A percentile compares a stretch with the other conserved stretches of the same genome.
Evolutionary conservation across 2,329 filamentous ascomycete species (phyloP).

Genomic region (Xylariaceae sp.): DNA sequence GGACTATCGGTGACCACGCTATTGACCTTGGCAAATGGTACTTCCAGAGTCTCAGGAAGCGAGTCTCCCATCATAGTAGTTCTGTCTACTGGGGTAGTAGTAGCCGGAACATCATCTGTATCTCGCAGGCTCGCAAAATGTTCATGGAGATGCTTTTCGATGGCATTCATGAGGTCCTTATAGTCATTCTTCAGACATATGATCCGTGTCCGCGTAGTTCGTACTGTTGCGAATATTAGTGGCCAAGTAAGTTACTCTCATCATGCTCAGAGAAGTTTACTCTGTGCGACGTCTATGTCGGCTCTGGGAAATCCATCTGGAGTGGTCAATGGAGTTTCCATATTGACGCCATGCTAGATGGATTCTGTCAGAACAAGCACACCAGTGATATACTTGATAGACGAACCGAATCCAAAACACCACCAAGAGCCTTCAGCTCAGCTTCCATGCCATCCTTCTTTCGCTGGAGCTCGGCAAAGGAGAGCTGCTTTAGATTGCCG

Average conservation of each 20-base stretch:
- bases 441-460: slow-evolving; percentile 82
- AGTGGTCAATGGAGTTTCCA: slow-evolving; percentile 83
- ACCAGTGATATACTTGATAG: slow-evolving; percentile 7
- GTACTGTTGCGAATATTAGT: slow-evolving; percentile 51
- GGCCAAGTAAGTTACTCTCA: neutral
- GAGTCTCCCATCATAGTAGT: slow-evolving; percentile 32
- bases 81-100: slow-evolving; percentile 19
- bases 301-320: slow-evolving; percentile 87
- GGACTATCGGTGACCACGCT: slow-evolving; percentile 73
- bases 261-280: slow-evolving; percentile 43
- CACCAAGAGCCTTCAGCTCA: slow-evolving; percentile 77
- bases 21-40: slow-evolving; percentile 84
- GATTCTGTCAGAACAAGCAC: slow-evolving; percentile 16
- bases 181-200: slow-evolving; percentile 90
- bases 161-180: slow-evolving; percentile 75
- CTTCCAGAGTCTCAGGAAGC: slow-evolving; percentile 33
- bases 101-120: slow-evolving; percentile 37
- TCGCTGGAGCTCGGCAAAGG: slow-evolving; percentile 72
- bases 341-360: slow-evolving; percentile 78
- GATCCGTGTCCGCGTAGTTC: slow-evolving; percentile 86
- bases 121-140: slow-evolving; percentile 73
- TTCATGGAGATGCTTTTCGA: slow-evolving; percentile 83
- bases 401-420: slow-evolving; percentile 81
- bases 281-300: slow-evolving; percentile 92
- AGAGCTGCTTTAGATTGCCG: slow-evolving; percentile 58